Conservation (phyloP, 352 stramenopile genomes). For the Phytophthora foliorum region DNA sequence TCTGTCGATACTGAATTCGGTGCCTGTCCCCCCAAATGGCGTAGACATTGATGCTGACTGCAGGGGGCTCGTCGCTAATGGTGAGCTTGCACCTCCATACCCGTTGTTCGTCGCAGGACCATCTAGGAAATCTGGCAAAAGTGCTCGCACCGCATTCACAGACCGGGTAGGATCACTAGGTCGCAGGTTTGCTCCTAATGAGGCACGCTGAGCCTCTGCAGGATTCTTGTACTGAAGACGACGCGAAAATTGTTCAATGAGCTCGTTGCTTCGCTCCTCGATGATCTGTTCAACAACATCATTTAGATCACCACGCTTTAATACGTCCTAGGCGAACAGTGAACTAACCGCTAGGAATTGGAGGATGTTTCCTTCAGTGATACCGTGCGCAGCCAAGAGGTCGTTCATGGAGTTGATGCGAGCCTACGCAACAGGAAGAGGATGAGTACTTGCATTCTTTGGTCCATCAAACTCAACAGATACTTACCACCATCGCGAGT, state of each 20-base stretch:
- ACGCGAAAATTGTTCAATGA: constrained; percentile 82
- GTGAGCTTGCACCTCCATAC: constrained; percentile 17
- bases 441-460: background rate
- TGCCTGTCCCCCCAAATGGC: background rate
- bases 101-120: constrained; percentile 11
- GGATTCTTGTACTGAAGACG: constrained; percentile 79
- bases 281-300: constrained; percentile 61
- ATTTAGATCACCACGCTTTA: background rate
- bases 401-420: constrained; percentile 91
- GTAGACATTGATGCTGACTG: background rate
- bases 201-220: constrained; percentile 56
- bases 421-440: constrained; percentile 39
- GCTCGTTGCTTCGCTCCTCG: constrained; percentile 81
- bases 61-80: constrained; percentile 19
- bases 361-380: constrained; percentile 87
- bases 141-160: constrained; percentile 51
- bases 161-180: constrained; percentile 76
- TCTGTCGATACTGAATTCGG: constrained; percentile 26
- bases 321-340: background rate
- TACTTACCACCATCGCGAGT: constrained; percentile 72
- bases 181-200: constrained; percentile 68
- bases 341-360: constrained; percentile 74
- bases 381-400: constrained; percentile 75
- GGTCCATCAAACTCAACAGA: background rate
- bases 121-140: constrained; percentile 53